Percentiles rank a stretch among this genome's conserved stretches.
These are phyloP conservation scores for Cymodocea nodosa DNA, from an alignment of 116 monocot species.

Conservation along the genomic window DNA sequence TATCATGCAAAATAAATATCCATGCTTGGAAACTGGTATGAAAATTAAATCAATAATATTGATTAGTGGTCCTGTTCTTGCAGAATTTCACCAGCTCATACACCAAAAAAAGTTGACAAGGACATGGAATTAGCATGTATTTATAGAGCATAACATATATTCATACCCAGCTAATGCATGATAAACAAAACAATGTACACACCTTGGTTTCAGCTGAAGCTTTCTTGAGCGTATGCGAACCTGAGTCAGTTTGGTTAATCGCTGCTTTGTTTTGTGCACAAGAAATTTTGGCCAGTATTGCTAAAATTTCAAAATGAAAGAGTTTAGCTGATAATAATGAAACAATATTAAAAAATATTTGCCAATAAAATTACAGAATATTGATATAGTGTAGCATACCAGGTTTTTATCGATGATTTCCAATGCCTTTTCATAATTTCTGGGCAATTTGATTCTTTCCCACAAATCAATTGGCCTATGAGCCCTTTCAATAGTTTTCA, in stretches of 20 bases:
- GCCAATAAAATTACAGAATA: not conserved
- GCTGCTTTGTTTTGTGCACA: constrained; percentile 90
- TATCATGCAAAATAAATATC: not conserved
- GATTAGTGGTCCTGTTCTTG: not conserved
- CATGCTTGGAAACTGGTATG: not conserved
- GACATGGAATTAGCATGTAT: too few species aligned
- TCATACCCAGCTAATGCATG: not conserved
- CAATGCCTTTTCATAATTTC: constrained; percentile 51
- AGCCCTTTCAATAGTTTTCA: constrained; percentile 64
- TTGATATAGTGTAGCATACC: constrained; percentile 8
- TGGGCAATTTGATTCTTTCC: constrained; percentile 52
- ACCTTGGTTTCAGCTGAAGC: constrained; percentile 92
- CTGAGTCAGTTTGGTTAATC: constrained; percentile 96
- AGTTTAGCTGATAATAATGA: not conserved
- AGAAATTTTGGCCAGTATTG: constrained; percentile 93
- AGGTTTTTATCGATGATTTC: constrained; percentile 45
- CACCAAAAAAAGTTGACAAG: not conserved
- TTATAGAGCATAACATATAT: not conserved
- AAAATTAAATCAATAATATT: not conserved
- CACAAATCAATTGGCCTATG: constrained; percentile 50
- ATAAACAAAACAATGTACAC: constrained; percentile 1
- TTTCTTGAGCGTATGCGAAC: constrained; percentile 92
- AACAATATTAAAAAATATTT: too few species aligned
- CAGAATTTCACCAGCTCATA: not conserved
- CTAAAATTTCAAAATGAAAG: constrained; percentile 19